Conservation (phyloP, 352 stramenopile species). For the Pythium sukuiense region DNA sequence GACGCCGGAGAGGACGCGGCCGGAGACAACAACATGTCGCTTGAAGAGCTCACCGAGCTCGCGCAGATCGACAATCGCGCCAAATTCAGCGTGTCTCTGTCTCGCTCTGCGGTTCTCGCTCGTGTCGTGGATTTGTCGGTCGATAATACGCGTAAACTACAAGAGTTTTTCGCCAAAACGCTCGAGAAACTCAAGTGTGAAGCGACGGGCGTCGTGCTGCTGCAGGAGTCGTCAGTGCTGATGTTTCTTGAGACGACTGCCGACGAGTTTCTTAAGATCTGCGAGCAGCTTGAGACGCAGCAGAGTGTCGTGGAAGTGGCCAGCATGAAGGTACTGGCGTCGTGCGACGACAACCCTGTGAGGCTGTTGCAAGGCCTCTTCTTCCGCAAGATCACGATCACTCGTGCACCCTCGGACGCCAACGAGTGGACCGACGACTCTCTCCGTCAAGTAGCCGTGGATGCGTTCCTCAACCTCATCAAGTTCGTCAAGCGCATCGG, state of each 20-base stretch:
- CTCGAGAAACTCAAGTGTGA: slow-evolving; percentile 60
- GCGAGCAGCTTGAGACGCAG: slow-evolving; percentile 34
- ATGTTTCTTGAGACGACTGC: slow-evolving; percentile 63
- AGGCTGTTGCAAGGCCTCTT: slow-evolving; percentile 61
- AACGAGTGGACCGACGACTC: slow-evolving; percentile 48
- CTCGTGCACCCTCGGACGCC: slow-evolving; percentile 19
- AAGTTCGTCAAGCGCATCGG: slow-evolving; percentile 68
- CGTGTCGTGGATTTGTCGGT: slow-evolving; percentile 35
- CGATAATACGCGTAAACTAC: slow-evolving; percentile 54
- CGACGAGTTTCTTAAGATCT: slow-evolving; percentile 54
- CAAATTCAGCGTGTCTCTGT: slow-evolving; percentile 50
- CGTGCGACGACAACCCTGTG: slow-evolving; percentile 52
- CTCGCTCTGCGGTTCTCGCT: slow-evolving; percentile 46
- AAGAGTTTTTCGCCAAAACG: slow-evolving; percentile 66
- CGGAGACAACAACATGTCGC: slow-evolving; percentile 16
- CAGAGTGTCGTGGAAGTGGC: slow-evolving; percentile 40
- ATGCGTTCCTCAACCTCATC: slow-evolving; percentile 56
- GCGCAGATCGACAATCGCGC: slow-evolving; percentile 1
- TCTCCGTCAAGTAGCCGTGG: slow-evolving; percentile 40
- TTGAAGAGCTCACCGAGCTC: slow-evolving; percentile 14
- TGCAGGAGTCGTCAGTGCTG: slow-evolving; percentile 52
- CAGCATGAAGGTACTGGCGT: slow-evolving; percentile 58
- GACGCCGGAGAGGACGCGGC: slow-evolving; percentile 29
- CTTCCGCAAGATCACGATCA: slow-evolving; percentile 61
- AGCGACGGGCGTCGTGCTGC: slow-evolving; percentile 50